Conservation (phyloP, 441 rosid genomes). For the Pelargonium australe region DNA sequence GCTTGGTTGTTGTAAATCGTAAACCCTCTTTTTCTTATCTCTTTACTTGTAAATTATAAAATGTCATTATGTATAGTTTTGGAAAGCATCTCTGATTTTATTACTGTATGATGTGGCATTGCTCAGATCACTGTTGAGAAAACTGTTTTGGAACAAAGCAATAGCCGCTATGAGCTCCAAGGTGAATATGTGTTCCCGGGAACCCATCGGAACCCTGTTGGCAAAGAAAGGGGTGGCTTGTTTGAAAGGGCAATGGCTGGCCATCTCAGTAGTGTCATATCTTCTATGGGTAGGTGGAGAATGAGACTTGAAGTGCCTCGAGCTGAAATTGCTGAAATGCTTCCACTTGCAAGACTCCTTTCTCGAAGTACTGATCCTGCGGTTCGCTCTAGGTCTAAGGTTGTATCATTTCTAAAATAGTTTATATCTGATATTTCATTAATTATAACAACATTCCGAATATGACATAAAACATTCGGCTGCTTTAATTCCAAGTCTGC, state of each 20-base stretch:
- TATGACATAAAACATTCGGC: neutral
- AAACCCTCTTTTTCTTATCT: too few relatives aligned
- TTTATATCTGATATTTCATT: too few relatives aligned
- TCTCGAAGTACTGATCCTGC: slow-evolving; percentile 98
- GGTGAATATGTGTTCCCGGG: slow-evolving; percentile 99
- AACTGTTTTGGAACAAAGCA: slow-evolving; percentile 80
- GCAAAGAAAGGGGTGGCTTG: slow-evolving; percentile 67
- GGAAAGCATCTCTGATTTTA: slow-evolving; percentile 4
- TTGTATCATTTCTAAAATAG: slow-evolving; percentile 26
- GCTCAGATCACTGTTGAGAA: slow-evolving; percentile 83
- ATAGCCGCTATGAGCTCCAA: slow-evolving; percentile 97
- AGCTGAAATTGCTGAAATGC: slow-evolving; percentile 99
- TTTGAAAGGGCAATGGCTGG: slow-evolving; percentile 93
- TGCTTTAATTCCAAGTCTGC: neutral
- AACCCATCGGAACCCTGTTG: slow-evolving; percentile 63
- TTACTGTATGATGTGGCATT: neutral
- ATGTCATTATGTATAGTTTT: neutral
- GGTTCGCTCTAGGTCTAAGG: slow-evolving; percentile 95
- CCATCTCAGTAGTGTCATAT: slow-evolving; percentile 90
- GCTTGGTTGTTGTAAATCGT: too few relatives aligned
- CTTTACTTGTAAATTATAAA: neutral
- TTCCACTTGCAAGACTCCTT: slow-evolving; percentile 95
- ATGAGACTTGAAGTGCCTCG: slow-evolving; percentile 98
- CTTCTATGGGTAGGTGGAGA: slow-evolving; percentile 99
- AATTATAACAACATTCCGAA: slow-evolving; percentile 3